These are phyloP conservation scores for Verbascum thapsus DNA, from an alignment of 257 asterid genomes.

Conservation along the genomic window DNA sequence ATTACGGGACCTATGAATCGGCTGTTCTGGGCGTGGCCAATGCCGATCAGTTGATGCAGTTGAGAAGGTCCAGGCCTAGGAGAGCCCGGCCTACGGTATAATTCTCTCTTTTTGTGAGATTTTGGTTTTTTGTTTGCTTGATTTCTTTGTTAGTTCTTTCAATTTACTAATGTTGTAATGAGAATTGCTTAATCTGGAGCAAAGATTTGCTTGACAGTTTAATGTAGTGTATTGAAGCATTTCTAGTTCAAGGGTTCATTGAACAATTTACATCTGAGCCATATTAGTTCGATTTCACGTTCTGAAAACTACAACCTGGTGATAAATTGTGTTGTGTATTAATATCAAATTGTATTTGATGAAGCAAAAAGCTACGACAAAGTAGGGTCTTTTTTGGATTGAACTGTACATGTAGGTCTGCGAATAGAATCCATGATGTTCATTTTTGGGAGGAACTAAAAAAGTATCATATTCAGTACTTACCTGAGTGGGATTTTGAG, in stretches of 20 bases:
- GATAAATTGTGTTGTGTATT: too few species aligned
- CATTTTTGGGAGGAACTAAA: too few species aligned
- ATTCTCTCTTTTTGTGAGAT: not conserved
- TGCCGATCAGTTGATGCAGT: constrained; percentile 47
- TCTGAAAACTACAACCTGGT: too few species aligned
- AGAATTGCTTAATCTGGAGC: not conserved
- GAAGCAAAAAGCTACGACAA: too few species aligned
- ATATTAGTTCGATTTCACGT: too few species aligned
- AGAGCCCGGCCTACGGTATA: constrained; percentile 65
- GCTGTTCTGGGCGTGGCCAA: constrained; percentile 88
- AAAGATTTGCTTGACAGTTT: not conserved
- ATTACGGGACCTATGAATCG: constrained; percentile 73
- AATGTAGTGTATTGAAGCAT: not conserved
- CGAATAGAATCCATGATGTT: too few species aligned
- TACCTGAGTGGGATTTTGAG: too few species aligned
- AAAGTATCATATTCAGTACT: too few species aligned
- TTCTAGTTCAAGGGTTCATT: not conserved
- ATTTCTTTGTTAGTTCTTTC: not conserved
- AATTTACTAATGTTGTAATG: not conserved
- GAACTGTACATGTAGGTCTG: too few species aligned
- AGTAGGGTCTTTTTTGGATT: too few species aligned
- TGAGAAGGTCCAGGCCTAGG: constrained; percentile 67
- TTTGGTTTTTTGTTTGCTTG: not conserved
- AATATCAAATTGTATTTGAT: too few species aligned
- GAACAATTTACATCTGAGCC: too few species aligned